Percentiles rank a stretch among this genome's conserved stretches.
Conservation (phyloP, 1,284 basidiomycete genomes). For the Earliella scabrosa region DNA sequence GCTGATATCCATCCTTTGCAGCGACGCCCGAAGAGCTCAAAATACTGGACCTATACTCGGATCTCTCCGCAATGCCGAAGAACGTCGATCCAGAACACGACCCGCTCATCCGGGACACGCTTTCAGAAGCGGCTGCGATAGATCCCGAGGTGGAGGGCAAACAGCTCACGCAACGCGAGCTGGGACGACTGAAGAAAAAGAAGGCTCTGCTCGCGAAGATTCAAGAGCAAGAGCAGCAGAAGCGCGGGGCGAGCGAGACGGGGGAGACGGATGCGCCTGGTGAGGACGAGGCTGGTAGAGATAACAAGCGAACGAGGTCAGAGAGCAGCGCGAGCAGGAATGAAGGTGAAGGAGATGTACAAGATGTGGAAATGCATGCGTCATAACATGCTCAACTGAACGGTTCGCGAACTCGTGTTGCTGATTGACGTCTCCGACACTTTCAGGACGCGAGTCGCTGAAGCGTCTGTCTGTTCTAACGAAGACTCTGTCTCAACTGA, state of each 20-base stretch:
- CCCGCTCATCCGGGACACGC: constrained; percentile 39
- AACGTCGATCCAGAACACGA: constrained; percentile 50
- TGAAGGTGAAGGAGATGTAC: neutral
- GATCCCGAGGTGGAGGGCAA: constrained; percentile 17
- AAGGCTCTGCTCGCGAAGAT: constrained; percentile 35
- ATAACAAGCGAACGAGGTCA: constrained; percentile 16
- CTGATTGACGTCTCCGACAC: too few species aligned
- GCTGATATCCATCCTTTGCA: constrained; percentile 28
- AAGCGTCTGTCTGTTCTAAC: too few species aligned
- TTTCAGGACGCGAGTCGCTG: too few species aligned
- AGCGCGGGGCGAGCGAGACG: constrained; percentile 4
- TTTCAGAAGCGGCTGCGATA: constrained; percentile 24
- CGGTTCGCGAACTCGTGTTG: too few species aligned
- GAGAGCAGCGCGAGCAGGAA: constrained; percentile 6
- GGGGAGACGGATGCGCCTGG: neutral
- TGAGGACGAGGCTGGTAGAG: constrained; percentile 5
- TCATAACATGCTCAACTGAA: neutral
- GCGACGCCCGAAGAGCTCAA: constrained; percentile 54
- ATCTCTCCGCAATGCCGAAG: constrained; percentile 67
- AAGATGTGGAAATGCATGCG: constrained; percentile 6
- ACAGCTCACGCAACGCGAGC: constrained; percentile 34
- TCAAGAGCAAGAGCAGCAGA: constrained; percentile 24
- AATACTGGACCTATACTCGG: constrained; percentile 62
- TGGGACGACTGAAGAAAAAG: constrained; percentile 35
- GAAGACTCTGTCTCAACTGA: too few species aligned